Evolutionary conservation across 768 basidiomycete species (phyloP).

Genomic region (Coprinopsis strossmayeri): DNA sequence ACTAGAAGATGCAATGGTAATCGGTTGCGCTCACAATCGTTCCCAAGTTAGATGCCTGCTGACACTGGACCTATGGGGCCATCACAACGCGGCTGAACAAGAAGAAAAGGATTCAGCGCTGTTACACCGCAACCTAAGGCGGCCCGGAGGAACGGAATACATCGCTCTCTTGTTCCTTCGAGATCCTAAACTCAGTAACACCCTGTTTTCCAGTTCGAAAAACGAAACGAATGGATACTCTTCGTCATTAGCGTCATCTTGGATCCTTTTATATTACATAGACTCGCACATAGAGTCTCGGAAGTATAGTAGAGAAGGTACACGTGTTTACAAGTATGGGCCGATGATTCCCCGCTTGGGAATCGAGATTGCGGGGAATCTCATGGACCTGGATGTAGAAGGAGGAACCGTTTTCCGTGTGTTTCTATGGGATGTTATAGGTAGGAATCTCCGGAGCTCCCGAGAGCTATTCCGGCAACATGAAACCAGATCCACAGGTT

Average conservation of each 20-base stretch:
- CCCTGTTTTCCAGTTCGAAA: not conserved
- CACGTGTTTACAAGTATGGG: slow-evolving; percentile 10
- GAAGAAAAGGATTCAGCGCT: not conserved
- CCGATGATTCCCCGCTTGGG: slow-evolving; percentile 9
- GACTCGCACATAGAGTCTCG: no score
- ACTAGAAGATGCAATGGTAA: no score
- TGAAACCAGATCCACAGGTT: slow-evolving; percentile 4
- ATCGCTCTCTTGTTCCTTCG: not conserved
- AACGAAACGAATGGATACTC: not conserved
- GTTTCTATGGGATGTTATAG: not conserved
- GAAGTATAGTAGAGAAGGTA: slow-evolving; percentile 6
- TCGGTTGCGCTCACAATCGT: no score
- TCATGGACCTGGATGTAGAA: not conserved
- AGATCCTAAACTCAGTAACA: not conserved
- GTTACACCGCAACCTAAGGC: not conserved
- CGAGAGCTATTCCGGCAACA: slow-evolving; percentile 8
- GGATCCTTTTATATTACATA: no score
- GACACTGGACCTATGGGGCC: no score
- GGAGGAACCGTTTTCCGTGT: slow-evolving; percentile 2
- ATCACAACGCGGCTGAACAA: not conserved
- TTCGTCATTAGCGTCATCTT: slow-evolving; percentile 7
- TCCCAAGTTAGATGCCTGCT: no score
- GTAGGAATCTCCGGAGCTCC: slow-evolving; percentile 5
- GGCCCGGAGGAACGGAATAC: not conserved
- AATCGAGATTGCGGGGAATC: slow-evolving; percentile 13